Evolutionary conservation across 192 early-diverging fungal species (phyloP), one percentile per base, ranked within the genome.

Genomic region (Coemansia sp.): DNA sequence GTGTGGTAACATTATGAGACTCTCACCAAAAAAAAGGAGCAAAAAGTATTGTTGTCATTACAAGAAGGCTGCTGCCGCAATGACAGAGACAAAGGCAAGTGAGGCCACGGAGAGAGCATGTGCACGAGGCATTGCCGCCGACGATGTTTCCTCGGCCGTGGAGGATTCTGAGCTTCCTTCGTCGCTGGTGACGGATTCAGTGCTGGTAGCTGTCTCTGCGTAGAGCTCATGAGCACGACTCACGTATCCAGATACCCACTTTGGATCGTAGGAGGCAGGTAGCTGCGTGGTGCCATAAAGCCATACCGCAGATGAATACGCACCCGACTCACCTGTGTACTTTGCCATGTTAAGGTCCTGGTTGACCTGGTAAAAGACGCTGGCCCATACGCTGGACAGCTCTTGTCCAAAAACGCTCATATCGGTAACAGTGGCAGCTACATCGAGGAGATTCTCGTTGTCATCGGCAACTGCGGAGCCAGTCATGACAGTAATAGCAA

Each of bases 211-310:
- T 18, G 53, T 33, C 33, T 56, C 29, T 3, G 29, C 26, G 29
- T 56, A 56, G 53, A 56, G 28, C 31, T 56, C 53, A 8, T 68
- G 34, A 13, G 70, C 70, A 3, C 70, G 66, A 45, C 49, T 61
- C 25, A 61, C 18, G 39, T 65, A 72, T 10, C 63, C 66, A 20
- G 66, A 51, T 0, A 59, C 63, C 76, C 76, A 78, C 7, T 51
- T 55, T 3, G 70, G 15, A 9, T 48, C 40, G 33, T 68, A 72
- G 12, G 46, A 15, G 10, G 70, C 63, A 3, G 76, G 76, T 7
- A 78, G 57, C 53, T 57, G 49, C 3, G 40, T 63, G 6, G 76
- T 78, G 5, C 76, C 76, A n/a, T 78, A 78, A 7, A 78, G 70
- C 67, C 67, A 69, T 4, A 59, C 58, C 18, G 70, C 70, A 13